Base-by-base conservation (phyloP, 2,329 filamentous ascomycete species). In the Colletotrichum somersetense region DNA sequence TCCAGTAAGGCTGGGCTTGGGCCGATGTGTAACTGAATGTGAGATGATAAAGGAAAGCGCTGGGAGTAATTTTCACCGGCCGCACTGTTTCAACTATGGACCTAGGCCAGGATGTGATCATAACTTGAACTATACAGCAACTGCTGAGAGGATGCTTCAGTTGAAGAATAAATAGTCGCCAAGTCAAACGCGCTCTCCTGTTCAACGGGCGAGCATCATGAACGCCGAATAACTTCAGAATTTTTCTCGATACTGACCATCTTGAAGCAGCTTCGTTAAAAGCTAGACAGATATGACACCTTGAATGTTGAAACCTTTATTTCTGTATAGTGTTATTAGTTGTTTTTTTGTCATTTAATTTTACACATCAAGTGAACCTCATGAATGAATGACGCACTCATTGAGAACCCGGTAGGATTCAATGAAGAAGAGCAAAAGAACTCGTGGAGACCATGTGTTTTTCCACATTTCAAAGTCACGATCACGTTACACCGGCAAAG, bases 191-290 rank as follows among this genome's bases (percentile, higher is more conserved):
- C n/a, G n/a, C 46, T 48, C 8, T 50, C 1, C 20, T 50, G 46
- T 20, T 20, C 5, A 20, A 7, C 5, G 3, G 5, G 6, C 6
- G 18, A 8, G 1, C 4, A 23, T 5, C 10, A 23, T 23, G 12
- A 20, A 11, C 20, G 7, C 2, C n/a, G n/a, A 4, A 50, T 23
- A 10, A 0, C 1, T 5, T n/a, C 11, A 5, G 46, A 5, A 1
- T 2, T 23, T 5, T 5, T 11, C 12, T 23, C 20, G 8, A 12
- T 23, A 50, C 23, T 14, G 4, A 23, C 8, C 1, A 23, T 50
- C 20, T 5, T 23, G 46, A 23, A 10, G 1, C n/a, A 12, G 11
- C 11, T 50, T 50, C 44, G 44, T n/a, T n/a, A 4, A 1, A 20
- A 14, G 2, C 20, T 46, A 46, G 18, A 3, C 2, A 10, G 10